Evolutionary conservation across 2,329 filamentous ascomycete species (phyloP).

Genomic region (Cryphonectria naterciae): DNA sequence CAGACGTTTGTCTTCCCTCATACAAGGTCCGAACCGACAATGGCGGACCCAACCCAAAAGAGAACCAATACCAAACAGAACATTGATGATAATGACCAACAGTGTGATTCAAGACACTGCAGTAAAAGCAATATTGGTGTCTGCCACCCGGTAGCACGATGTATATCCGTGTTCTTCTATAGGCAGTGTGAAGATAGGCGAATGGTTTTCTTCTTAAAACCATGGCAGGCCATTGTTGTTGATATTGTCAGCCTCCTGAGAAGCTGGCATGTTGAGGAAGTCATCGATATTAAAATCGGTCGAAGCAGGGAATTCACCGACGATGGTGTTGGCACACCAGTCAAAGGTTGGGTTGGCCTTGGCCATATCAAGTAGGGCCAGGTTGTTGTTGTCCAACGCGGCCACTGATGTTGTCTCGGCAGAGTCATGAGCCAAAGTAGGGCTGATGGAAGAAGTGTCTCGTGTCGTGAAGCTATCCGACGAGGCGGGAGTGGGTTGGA

Average conservation of each 20-base stretch:
- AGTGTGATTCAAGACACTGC: too few relatives aligned
- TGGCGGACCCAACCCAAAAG: neutral
- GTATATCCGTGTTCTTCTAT: neutral
- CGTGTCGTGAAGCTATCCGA: neutral
- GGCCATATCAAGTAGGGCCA: neutral
- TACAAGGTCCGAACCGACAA: neutral
- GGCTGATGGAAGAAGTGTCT: neutral
- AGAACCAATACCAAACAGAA: too few relatives aligned
- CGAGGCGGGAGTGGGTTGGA: neutral
- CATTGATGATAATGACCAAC: too few relatives aligned
- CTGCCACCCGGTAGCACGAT: too few relatives aligned
- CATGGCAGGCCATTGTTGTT: neutral
- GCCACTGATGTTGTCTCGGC: neutral
- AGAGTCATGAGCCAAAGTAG: neutral
- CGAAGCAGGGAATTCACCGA: neutral
- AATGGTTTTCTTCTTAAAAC: neutral
- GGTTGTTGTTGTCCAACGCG: neutral
- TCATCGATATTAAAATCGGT: slow-evolving; percentile 6
- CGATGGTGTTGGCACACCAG: neutral
- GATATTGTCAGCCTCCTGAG: slow-evolving; percentile 12
- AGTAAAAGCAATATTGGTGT: too few relatives aligned
- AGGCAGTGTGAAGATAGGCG: neutral
- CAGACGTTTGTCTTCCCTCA: neutral
- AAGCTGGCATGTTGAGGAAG: slow-evolving; percentile 6
- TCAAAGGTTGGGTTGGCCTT: neutral